Conservation (phyloP, 495 filamentous ascomycete species). For the Penicillium psychrofluorescens region DNA sequence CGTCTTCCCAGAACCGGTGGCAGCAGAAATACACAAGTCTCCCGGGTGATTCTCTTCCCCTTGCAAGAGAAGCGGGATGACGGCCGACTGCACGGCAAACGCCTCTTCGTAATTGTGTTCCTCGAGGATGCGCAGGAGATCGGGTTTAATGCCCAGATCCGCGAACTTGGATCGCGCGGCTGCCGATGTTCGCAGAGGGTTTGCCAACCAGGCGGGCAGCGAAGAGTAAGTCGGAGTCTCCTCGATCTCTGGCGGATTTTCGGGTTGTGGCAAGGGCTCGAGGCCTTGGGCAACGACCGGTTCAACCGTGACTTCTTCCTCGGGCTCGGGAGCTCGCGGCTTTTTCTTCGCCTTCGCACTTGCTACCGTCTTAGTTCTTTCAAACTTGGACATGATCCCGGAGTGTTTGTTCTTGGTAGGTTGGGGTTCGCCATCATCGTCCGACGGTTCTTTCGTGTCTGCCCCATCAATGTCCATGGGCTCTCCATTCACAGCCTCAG, state of each 20-base stretch:
- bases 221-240: conserved; percentile 42
- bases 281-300: conserved; percentile 56
- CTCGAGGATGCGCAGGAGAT: conserved; percentile 53
- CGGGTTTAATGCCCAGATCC: conserved; percentile 47
- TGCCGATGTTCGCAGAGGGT: conserved; percentile 57
- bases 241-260: conserved; percentile 45
- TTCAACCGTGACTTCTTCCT: conserved; percentile 18
- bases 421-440: conserved; percentile 11
- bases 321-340: neutral
- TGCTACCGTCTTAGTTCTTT: conserved; percentile 29
- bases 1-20: conserved; percentile 92
- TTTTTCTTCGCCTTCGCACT: conserved; percentile 18
- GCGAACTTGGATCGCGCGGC: conserved; percentile 53
- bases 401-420: conserved; percentile 29
- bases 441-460: conserved; percentile 1
- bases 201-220: conserved; percentile 61
- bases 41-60: conserved; percentile 48
- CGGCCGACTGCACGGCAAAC: conserved; percentile 75
- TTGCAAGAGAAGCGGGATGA: conserved; percentile 70
- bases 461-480: conserved; percentile 1
- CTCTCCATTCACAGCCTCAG: conserved; percentile 13
- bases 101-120: conserved; percentile 63
- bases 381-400: conserved; percentile 38
- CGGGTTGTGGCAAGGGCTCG: conserved; percentile 71
- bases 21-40: conserved; percentile 80